A percentile compares a stretch with the other conserved stretches of the same genome.
phyloP scores from a whole-genome alignment of 768 basidiomycete species.

The Amanita subjunquillea region DNA sequence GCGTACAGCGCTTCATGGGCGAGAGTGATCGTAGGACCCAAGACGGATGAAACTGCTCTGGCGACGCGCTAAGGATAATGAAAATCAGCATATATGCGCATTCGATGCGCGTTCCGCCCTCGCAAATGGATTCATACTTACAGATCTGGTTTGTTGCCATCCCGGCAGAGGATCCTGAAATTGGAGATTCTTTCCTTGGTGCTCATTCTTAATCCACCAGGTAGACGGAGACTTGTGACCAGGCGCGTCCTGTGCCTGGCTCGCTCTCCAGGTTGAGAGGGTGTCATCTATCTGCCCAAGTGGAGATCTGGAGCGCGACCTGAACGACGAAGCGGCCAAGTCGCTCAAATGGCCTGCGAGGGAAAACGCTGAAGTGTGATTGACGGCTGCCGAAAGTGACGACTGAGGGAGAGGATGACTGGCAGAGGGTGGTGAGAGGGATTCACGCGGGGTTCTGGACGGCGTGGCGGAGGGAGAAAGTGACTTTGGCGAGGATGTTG shows the following conservation, averaged over 20 bases:
- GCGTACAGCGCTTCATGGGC: slow-evolving; percentile 24
- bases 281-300: slow-evolving; percentile 3
- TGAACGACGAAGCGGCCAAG: neutral
- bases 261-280: neutral
- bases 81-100: slow-evolving; percentile 1
- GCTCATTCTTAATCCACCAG: slow-evolving; percentile 17
- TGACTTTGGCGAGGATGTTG: neutral
- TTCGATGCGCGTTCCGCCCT: neutral
- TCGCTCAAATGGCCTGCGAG: neutral
- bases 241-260: neutral
- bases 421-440: neutral
- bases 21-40: slow-evolving; percentile 24
- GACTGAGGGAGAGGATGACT: neutral
- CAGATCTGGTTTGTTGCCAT: slow-evolving; percentile 25
- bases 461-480: neutral
- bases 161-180: slow-evolving; percentile 30
- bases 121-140: slow-evolving; percentile 9
- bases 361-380: neutral
- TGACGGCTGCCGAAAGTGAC: neutral
- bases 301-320: slow-evolving; percentile 1
- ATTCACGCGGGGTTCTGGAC: neutral
- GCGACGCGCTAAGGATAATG: slow-evolving; percentile 19
- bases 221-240: slow-evolving; percentile 13
- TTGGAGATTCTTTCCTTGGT: slow-evolving; percentile 21
- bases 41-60: slow-evolving; percentile 20